A percentile compares a stretch with the other conserved stretches of the same genome.
Evolutionary conservation across 441 rosid genomes (phyloP).

Genomic region (Pelargonium citronellum): DNA sequence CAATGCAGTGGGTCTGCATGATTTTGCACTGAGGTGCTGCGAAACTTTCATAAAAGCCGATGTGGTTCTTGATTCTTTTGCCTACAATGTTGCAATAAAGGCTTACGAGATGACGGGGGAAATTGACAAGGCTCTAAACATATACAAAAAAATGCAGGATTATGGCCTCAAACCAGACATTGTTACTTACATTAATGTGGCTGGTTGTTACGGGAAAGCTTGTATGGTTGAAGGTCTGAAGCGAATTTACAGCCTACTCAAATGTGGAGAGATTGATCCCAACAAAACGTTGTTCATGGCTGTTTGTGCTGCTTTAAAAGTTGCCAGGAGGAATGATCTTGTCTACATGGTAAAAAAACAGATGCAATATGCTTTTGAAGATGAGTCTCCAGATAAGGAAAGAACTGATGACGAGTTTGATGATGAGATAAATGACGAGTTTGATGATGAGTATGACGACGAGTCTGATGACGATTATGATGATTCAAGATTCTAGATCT

Average conservation of each 20-base stretch:
- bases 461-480: neutral
- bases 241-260: slow-evolving; percentile 51
- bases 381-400: neutral
- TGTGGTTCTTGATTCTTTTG: slow-evolving; percentile 37
- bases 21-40: slow-evolving; percentile 48
- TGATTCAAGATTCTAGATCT: neutral
- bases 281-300: slow-evolving; percentile 60
- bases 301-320: slow-evolving; percentile 51
- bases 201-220: slow-evolving; percentile 67
- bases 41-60: slow-evolving; percentile 38
- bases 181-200: slow-evolving; percentile 58
- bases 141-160: slow-evolving; percentile 70
- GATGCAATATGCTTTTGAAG: slow-evolving; percentile 48
- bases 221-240: slow-evolving; percentile 80
- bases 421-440: neutral
- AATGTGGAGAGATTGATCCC: slow-evolving; percentile 50
- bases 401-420: neutral
- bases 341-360: slow-evolving; percentile 60
- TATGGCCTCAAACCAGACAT: slow-evolving; percentile 61
- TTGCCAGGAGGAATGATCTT: slow-evolving; percentile 58
- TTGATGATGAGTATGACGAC: neutral
- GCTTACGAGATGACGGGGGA: slow-evolving; percentile 56
- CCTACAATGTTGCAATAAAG: slow-evolving; percentile 64
- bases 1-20: slow-evolving; percentile 59
- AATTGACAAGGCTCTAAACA: slow-evolving; percentile 52